A percentile compares a stretch with the other conserved stretches of the same genome.
Evolutionary conservation across 495 filamentous ascomycete species (phyloP).

Genomic region (Astrothelium macrocarpum): DNA sequence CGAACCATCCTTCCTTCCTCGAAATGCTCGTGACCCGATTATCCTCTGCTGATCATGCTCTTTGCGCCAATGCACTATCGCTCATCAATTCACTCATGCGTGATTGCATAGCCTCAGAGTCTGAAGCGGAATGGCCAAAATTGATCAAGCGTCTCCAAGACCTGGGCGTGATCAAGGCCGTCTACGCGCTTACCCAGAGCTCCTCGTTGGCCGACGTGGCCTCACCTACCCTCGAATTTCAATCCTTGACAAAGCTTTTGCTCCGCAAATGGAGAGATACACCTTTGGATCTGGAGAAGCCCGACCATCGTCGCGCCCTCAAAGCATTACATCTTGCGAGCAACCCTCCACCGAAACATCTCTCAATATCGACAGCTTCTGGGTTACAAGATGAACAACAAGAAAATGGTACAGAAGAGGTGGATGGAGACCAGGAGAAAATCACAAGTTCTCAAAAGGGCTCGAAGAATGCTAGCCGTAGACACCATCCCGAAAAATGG

Average conservation of each 20-base stretch:
- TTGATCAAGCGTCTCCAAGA: constrained; percentile 92
- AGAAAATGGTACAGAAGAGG: neutral
- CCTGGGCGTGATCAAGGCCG: constrained; percentile 83
- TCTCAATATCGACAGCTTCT: neutral
- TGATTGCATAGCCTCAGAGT: constrained; percentile 79
- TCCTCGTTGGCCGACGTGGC: constrained; percentile 70
- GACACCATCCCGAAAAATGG: constrained; percentile 90
- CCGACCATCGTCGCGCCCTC: constrained; percentile 79
- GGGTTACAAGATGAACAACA: neutral
- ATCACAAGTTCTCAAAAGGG: constrained; percentile 20
- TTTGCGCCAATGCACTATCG: constrained; percentile 92
- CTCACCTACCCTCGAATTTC: constrained; percentile 67
- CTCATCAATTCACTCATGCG: constrained; percentile 92
- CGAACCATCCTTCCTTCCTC: constrained; percentile 83
- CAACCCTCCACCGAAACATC: constrained; percentile 49
- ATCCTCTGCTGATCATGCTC: constrained; percentile 86
- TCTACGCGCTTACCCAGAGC: constrained; percentile 85
- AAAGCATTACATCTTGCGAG: constrained; percentile 79
- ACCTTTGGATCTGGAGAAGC: constrained; percentile 68
- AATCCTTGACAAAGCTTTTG: constrained; percentile 82
- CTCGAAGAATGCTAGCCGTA: constrained; percentile 26
- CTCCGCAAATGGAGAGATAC: constrained; percentile 86
- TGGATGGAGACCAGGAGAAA: constrained; percentile 38
- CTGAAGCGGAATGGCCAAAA: constrained; percentile 75
- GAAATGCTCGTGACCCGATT: constrained; percentile 85